Base-by-base conservation (phyloP, 306 rosid genomes). In the Adenanthera pavonina region DNA sequence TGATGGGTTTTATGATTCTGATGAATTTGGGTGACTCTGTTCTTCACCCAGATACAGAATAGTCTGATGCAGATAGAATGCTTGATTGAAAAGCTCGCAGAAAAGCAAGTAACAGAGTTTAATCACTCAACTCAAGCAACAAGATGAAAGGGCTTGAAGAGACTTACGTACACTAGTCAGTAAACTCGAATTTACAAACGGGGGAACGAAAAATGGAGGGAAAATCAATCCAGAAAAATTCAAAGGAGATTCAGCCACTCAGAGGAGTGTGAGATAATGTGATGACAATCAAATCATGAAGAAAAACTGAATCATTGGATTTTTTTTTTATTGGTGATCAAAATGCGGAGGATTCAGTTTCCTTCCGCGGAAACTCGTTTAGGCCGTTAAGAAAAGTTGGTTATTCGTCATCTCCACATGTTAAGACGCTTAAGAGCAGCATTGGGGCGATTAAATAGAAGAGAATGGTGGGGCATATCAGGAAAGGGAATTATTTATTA, bases 301-400 rank as follows among this genome's bases (percentile, higher is more conserved):
- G 48, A 75, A 34, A 68, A 74, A 57, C 36, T 74, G 72, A 68
- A 60, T 36, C 6, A 59, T 51, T 12, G 20, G 48, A 67, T 35
- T 60, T 44, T 17, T 15, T 14, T 25, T 25, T 25, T 25, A n/a
- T 54, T 3, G 40, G 0, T n/a, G 72, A 59, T 34, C 30, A 34
- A 46, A 74, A 81, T 0, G 57, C 19, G 74, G 81, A 38, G 75
- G 30, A 51, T 2, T 57, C 56, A 5, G 49, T 68, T 81, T 86
- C 80, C 85, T 78, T 74, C 52, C 80, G 70, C 35, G 79, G 85
- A 87, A 80, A 54, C 86, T 78, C 80, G 89, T 91, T 89, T 52
- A 44, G 7, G 85, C 81, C 74, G 88, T 83, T 89, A 81, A 33
- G 78, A 59, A 46, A 25, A 65, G 64, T 53, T 11, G 74, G 61